Evolutionary conservation across 1,284 basidiomycete species (phyloP), one percentile per base, ranked within the genome.

Genomic region (Takashimella koratensis): DNA sequence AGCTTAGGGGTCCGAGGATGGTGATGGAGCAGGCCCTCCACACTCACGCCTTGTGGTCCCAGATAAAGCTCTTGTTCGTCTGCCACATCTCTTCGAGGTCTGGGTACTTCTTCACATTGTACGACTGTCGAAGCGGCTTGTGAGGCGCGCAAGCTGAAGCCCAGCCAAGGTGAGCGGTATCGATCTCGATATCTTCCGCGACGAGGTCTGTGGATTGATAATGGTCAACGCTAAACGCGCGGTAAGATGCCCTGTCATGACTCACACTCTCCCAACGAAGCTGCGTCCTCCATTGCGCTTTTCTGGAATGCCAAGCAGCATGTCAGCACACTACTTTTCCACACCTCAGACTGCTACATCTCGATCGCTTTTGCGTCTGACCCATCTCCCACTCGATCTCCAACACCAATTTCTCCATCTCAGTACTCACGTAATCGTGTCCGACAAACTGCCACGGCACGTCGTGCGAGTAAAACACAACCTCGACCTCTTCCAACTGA

Each of bases 391-490:
- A 36, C 30, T 36, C 30, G 30, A 8, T 36, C 16, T 36, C 16
- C 16, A 8, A 8, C 30, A 8, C 30, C 30, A 36, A 8, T 16
- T 36, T 36, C 30, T 36, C 30, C 16, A 36, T 36, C 16, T 36
- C 4, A 11, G 10, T 10, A 70, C 71, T 66, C 61, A 74, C 70
- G 50, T 68, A 69, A 58, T 72, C 71, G 54, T 75, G 65, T 5
- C 70, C 72, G 5, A 70, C 66, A 58, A 75, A 73, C 48, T 75
- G 72, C 63, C 67, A 73, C 5, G 73, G 73, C 16, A 62, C 70
- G 59, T 75, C 73, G 56, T 74, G 68, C 45, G 60, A 63, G 48
- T 65, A 73, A 45, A 72, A 71, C 11, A 68, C 66, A 20, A 66
- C 68, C 21, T 66, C 56, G 27, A 72, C 56, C 36, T 63, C 60